Conservation (phyloP, 1,284 basidiomycete species). For the Malassezia japonica region DNA sequence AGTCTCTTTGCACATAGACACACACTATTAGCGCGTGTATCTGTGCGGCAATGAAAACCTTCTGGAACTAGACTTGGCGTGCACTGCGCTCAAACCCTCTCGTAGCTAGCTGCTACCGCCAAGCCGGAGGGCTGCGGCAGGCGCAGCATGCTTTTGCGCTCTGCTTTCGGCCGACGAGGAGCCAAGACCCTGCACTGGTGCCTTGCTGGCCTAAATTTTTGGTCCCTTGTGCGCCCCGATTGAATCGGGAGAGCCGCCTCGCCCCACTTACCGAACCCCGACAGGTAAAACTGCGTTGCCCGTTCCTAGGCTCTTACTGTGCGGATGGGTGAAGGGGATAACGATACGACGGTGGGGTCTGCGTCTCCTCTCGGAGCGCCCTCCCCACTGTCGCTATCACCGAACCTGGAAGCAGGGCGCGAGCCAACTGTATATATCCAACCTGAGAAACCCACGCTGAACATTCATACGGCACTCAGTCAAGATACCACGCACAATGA, state of each 20-base stretch:
- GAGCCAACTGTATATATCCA: neutral
- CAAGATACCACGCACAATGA: neutral
- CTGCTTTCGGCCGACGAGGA: too few species aligned
- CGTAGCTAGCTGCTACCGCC: too few species aligned
- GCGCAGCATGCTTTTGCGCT: too few species aligned
- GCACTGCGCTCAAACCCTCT: too few species aligned
- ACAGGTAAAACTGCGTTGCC: too few species aligned
- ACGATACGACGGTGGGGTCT: neutral
- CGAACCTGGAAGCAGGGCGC: neutral
- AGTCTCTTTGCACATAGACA: constrained; percentile 1
- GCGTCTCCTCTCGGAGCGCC: neutral
- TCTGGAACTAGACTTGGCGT: neutral
- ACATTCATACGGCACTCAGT: neutral
- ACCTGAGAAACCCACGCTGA: neutral
- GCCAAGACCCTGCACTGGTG: too few species aligned
- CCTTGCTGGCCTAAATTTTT: too few species aligned
- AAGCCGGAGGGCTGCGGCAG: too few species aligned
- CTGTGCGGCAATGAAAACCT: neutral
- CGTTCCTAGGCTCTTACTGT: too few species aligned
- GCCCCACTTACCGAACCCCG: too few species aligned
- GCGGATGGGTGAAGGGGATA: neutral
- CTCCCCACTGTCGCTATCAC: neutral
- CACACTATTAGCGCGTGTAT: constrained; percentile 1
- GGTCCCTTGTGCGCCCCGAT: too few species aligned
- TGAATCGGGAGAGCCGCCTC: too few species aligned